Evolutionary conservation across 2,329 filamentous ascomycete genomes (phyloP).

Genomic region (Dothideomycetidae sp.): DNA sequence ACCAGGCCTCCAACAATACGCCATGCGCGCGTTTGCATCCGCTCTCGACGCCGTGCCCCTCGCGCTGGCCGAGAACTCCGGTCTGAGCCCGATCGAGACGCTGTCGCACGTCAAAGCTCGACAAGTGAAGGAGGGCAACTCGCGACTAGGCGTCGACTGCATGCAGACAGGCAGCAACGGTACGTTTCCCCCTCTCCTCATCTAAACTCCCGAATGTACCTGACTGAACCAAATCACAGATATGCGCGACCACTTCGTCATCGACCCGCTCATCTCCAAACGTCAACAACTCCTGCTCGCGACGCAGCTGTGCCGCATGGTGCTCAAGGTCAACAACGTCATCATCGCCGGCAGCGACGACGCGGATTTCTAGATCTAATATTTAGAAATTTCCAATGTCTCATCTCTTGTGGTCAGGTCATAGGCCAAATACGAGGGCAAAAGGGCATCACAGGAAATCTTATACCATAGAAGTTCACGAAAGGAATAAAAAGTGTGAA

Average conservation of each 20-base stretch:
- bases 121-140: constrained; percentile 75
- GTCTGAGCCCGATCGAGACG: constrained; percentile 88
- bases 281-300: constrained; percentile 91
- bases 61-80: constrained; percentile 94
- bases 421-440: too few relatives aligned
- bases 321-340: constrained; percentile 90
- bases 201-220: not conserved
- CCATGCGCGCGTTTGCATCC: constrained; percentile 95
- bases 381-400: too few relatives aligned
- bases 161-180: constrained; percentile 87
- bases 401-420: too few relatives aligned
- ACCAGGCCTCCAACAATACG: constrained; percentile 94
- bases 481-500: too few relatives aligned
- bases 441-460: too few relatives aligned
- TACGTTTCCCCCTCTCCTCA: constrained; percentile 20
- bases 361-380: constrained; percentile 65
- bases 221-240: constrained; percentile 35
- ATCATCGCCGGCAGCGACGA: constrained; percentile 81
- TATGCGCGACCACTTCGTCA: constrained; percentile 97
- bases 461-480: too few relatives aligned
- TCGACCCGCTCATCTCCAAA: constrained; percentile 96
- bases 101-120: constrained; percentile 90
- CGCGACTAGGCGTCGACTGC: constrained; percentile 84
- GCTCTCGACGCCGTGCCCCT: constrained; percentile 87
- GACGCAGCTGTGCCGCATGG: constrained; percentile 96